phyloP scores from a whole-genome alignment of 176 grass and related monocot species.

The Calamus simplicifolius region DNA sequence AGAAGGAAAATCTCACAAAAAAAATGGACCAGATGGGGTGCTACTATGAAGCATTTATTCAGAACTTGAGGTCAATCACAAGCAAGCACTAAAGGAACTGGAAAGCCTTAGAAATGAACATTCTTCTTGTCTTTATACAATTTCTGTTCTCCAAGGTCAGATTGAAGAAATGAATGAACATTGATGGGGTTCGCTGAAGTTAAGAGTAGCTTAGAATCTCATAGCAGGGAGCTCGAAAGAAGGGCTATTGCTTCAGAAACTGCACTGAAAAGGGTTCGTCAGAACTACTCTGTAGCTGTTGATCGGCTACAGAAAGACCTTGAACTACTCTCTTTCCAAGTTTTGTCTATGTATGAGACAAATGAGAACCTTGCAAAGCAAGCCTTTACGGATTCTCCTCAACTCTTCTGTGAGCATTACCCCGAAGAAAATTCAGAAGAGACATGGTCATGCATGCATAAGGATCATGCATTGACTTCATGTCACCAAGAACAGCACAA shows the following conservation, averaged over 20 bases:
- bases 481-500: conserved; percentile 23
- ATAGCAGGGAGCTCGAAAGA: conserved; percentile 86
- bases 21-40: conserved; percentile 90
- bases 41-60: conserved; percentile 88
- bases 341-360: conserved; percentile 94
- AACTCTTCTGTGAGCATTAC: conserved; percentile 18
- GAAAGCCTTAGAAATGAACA: conserved; percentile 90
- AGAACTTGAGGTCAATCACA: conserved; percentile 78
- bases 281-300: conserved; percentile 80
- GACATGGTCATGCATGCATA: conserved; percentile 17
- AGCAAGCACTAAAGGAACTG: conserved; percentile 66
- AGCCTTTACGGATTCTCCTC: conserved; percentile 17
- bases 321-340: conserved; percentile 89
- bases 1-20: conserved; percentile 76
- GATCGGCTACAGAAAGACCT: conserved; percentile 93
- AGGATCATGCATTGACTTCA: conserved; percentile 4
- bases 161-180: conserved; percentile 89
- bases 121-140: conserved; percentile 75
- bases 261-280: conserved; percentile 71
- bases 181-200: conserved; percentile 70
- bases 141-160: conserved; percentile 83
- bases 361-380: conserved; percentile 87
- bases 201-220: conserved; percentile 56
- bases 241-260: conserved; percentile 78
- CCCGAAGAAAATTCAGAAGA: conserved; percentile 35